Percentiles rank a stretch among this genome's conserved stretches.
phyloP scores from a whole-genome alignment of 257 asterid species.

The Hygrophila difformis region DNA sequence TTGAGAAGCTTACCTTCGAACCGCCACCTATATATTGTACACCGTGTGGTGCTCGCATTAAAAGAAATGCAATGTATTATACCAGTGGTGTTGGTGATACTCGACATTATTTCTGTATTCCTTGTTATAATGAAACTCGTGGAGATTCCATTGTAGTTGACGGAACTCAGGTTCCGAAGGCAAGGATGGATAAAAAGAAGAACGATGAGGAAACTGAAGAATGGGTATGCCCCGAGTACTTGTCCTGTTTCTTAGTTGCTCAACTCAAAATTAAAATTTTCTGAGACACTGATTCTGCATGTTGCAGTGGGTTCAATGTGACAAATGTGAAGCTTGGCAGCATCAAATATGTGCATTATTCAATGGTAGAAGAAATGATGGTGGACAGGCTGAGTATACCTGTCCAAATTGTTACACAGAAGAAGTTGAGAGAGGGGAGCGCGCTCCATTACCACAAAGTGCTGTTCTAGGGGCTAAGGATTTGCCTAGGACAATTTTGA shows the following conservation, averaged over 20 bases:
- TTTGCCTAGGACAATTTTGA: constrained; percentile 79
- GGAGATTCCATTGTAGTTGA: constrained; percentile 73
- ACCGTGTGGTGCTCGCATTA: constrained; percentile 93
- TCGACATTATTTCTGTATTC: constrained; percentile 81
- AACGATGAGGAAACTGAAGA: constrained; percentile 98
- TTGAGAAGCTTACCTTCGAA: constrained; percentile 89
- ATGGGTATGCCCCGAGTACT: constrained; percentile 54
- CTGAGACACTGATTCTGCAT: constrained; percentile 20
- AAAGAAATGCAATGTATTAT: constrained; percentile 87
- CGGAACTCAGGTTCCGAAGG: constrained; percentile 59
- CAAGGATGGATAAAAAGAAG: constrained; percentile 90
- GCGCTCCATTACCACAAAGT: constrained; percentile 69
- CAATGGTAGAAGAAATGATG: constrained; percentile 89
- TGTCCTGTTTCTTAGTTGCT: constrained; percentile 9
- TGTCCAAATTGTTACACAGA: constrained; percentile 89
- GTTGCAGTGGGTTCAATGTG: constrained; percentile 98
- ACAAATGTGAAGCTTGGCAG: constrained; percentile 98
- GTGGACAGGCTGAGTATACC: constrained; percentile 96
- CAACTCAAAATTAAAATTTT: constrained; percentile 6
- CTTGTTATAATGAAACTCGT: constrained; percentile 81
- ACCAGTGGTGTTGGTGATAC: constrained; percentile 87
- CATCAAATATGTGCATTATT: constrained; percentile 96
- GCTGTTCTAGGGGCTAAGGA: constrained; percentile 96
- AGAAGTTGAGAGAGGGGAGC: constrained; percentile 92
- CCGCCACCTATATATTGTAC: constrained; percentile 94